A percentile compares a stretch with the other conserved stretches of the same genome.
Evolutionary conservation across 2,329 filamentous ascomycete genomes (phyloP).

Genomic region (Sclerotinia spermophila): DNA sequence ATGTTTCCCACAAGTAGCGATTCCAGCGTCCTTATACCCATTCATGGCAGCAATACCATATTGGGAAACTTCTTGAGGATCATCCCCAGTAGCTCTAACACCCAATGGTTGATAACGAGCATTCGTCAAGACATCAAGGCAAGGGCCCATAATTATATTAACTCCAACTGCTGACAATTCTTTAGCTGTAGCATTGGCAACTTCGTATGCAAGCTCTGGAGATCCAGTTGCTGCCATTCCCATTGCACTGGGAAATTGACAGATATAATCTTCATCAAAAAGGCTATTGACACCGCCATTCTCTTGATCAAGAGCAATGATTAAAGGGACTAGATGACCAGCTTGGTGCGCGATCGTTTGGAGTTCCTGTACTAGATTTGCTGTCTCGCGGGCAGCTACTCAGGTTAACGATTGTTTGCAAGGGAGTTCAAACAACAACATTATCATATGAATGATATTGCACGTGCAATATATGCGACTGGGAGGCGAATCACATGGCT

Average conservation of each 20-base stretch:
- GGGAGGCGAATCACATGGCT: background rate
- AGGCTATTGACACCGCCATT: conserved; percentile 97
- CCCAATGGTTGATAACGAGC: conserved; percentile 86
- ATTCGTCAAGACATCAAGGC: conserved; percentile 91
- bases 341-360: conserved; percentile 89
- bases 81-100: conserved; percentile 84
- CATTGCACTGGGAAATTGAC: conserved; percentile 96
- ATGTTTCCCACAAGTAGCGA: conserved; percentile 90
- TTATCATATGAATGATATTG: background rate
- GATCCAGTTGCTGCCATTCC: conserved; percentile 90
- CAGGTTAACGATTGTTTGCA: conserved; percentile 24
- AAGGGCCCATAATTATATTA: conserved; percentile 92
- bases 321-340: conserved; percentile 81
- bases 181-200: conserved; percentile 89
- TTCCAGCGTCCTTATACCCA: conserved; percentile 85
- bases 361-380: conserved; percentile 81
- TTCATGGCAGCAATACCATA: conserved; percentile 89
- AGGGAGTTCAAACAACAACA: background rate
- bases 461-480: conserved; percentile 8
- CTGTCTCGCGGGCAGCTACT: conserved; percentile 84
- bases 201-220: conserved; percentile 77
- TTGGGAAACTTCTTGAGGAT: conserved; percentile 90
- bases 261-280: conserved; percentile 92
- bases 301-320: conserved; percentile 93
- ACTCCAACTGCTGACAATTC: conserved; percentile 91